These are phyloP conservation scores for Rhodotorula kratochvilovae DNA, from an alignment of 768 basidiomycete genomes.

Conservation along the genomic window DNA sequence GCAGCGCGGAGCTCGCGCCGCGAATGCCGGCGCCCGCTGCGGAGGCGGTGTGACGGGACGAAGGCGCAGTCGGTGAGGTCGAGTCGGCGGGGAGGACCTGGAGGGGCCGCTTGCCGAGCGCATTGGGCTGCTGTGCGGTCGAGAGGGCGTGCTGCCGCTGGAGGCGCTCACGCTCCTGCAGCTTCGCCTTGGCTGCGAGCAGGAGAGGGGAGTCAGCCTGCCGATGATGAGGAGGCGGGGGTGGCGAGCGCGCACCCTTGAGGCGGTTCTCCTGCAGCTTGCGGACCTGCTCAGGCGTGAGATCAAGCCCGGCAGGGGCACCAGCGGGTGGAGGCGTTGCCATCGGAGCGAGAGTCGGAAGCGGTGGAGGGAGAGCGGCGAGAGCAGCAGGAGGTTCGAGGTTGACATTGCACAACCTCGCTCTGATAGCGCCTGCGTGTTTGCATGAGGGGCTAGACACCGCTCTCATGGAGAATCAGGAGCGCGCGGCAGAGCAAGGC, in stretches of 20 bases:
- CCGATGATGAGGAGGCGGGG: background rate
- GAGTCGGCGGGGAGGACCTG: slow-evolving; percentile 58
- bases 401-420: background rate
- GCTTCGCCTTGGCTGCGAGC: slow-evolving; percentile 37
- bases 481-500: no score
- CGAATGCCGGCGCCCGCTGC: background rate
- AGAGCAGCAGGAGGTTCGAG: background rate
- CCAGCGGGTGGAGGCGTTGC: background rate
- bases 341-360: background rate
- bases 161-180: slow-evolving; percentile 33
- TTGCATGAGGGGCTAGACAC: no score
- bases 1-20: slow-evolving; percentile 13
- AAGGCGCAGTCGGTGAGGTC: slow-evolving; percentile 57
- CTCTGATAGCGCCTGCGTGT: no score
- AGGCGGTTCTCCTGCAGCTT: slow-evolving; percentile 30
- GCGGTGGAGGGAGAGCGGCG: background rate
- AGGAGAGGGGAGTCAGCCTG: slow-evolving; percentile 1
- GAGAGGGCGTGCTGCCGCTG: background rate
- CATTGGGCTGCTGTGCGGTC: slow-evolving; percentile 29
- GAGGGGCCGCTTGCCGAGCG: slow-evolving; percentile 72
- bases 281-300: slow-evolving; percentile 27
- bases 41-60: slow-evolving; percentile 18
- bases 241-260: slow-evolving; percentile 12
- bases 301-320: background rate
- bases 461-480: no score